A percentile compares a stretch with the other conserved stretches of the same genome.
Conservation (phyloP, 257 asterid species). For the Solanum rostratum region DNA sequence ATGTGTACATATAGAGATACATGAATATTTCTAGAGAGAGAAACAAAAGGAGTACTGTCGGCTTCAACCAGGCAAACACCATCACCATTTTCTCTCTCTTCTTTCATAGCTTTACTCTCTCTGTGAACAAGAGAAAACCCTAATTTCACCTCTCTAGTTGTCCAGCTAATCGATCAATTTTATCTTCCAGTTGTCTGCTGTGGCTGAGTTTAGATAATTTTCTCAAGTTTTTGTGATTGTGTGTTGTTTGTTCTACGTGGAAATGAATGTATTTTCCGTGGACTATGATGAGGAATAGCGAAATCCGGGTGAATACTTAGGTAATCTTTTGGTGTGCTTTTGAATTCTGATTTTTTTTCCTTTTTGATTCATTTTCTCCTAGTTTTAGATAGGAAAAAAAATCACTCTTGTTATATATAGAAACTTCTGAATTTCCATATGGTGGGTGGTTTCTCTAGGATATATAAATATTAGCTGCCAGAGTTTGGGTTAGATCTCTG, state of each 20-base stretch:
- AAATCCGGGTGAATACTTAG: slow-evolving; percentile 10
- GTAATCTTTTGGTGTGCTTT: slow-evolving; percentile 9
- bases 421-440: not conserved
- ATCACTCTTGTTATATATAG: not conserved
- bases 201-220: not conserved
- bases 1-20: not conserved
- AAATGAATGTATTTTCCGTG: slow-evolving; percentile 27
- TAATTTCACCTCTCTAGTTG: not conserved
- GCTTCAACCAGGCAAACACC: slow-evolving; percentile 84
- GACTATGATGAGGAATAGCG: slow-evolving; percentile 21
- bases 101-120: slow-evolving; percentile 1
- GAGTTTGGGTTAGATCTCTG: slow-evolving; percentile 8
- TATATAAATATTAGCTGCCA: not conserved
- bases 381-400: not conserved
- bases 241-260: slow-evolving; percentile 2
- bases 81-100: slow-evolving; percentile 25
- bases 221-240: not conserved
- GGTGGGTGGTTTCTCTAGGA: not conserved
- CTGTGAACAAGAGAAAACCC: not conserved
- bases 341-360: slow-evolving; percentile 1
- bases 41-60: slow-evolving; percentile 42
- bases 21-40: slow-evolving; percentile 22
- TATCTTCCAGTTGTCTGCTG: slow-evolving; percentile 11
- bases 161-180: slow-evolving; percentile 6
- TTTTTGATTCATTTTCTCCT: slow-evolving; percentile 1